Evolutionary conservation across 2,329 filamentous ascomycete genomes (phyloP).

Genomic region (Colletotrichum sp.): DNA sequence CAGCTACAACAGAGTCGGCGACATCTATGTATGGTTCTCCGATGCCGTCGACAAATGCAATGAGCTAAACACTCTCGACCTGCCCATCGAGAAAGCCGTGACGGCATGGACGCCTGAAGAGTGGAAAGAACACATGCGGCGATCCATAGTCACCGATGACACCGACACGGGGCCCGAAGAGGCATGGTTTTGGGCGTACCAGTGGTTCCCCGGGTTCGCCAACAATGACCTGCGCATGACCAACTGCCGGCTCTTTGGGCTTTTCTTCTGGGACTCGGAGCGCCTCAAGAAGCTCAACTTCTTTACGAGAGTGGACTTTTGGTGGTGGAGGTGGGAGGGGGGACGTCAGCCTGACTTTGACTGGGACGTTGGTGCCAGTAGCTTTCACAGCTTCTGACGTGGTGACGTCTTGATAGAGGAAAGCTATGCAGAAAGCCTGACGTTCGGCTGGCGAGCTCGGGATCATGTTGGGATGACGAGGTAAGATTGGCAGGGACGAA

Average conservation of each 20-base stretch:
- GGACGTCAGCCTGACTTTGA: slow-evolving; percentile 15
- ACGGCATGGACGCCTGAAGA: background rate
- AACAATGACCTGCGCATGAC: slow-evolving; percentile 13
- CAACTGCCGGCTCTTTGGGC: slow-evolving; percentile 12
- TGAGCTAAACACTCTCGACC: slow-evolving; percentile 1
- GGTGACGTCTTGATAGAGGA: background rate
- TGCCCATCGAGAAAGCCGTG: background rate
- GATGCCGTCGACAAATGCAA: slow-evolving; percentile 1
- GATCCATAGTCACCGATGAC: background rate
- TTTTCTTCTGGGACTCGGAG: slow-evolving; percentile 15
- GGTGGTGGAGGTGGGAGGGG: slow-evolving; percentile 17
- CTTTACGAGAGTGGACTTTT: slow-evolving; percentile 5
- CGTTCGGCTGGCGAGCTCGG: background rate
- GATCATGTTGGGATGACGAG: background rate
- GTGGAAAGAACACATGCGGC: background rate
- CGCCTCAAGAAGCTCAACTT: slow-evolving; percentile 14
- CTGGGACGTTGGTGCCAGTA: background rate
- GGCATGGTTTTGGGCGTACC: slow-evolving; percentile 19
- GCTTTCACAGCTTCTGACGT: background rate
- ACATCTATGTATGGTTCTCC: slow-evolving; percentile 15
- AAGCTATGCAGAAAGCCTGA: background rate
- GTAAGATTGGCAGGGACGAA: background rate
- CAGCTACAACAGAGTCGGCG: slow-evolving; percentile 10
- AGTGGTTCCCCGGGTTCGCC: background rate
- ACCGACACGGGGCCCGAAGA: slow-evolving; percentile 9